Evolutionary conservation across 129 eudicot species (phyloP), one percentile per base, ranked within the genome.

Genomic region (Sambucus nigra): DNA sequence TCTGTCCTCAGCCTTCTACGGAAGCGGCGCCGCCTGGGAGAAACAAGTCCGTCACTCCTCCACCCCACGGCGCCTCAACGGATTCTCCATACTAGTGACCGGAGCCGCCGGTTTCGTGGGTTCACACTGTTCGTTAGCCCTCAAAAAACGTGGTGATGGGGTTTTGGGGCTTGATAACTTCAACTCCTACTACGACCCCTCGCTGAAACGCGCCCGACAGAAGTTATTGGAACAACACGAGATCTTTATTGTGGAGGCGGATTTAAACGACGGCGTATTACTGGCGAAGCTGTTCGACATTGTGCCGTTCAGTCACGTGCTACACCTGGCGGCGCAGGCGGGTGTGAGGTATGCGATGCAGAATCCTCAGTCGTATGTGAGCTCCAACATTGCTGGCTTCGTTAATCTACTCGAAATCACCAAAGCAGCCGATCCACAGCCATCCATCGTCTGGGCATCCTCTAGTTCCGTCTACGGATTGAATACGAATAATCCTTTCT

Each of bases 51-150:
- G 94, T 3, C 73, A 66, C 4, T 79, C 87, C 10, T 53, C 87
- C 15, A 79, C 84, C 9, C 84, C 87, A 2, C 84, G 76, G 0
- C 58, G 84, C 4, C 39, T 53, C 8, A 63, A 67, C 20, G 94
- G 94, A 0, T 69, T 83, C 20, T 79, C 94, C 0, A 64, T 83
- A 0, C 76, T 83, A 1, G 94, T 83, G 10, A 83, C 94, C 7
- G 94, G 94, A 2, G 94, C 94, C 32, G 94, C 78, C 10, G 94
- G 94, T 0, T 83, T 83, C 46, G 94, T 83, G 32, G 94, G 94
- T 0, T 38, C 76, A 5, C 94, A 83, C 44, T 69, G 81, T 47
- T 76, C 94, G 0, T 35, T 83, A 1, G 87, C 94, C 17, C 52
- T 83, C 0, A 79, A 72, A 44, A 79, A 83, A 51, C 75, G 94